Evolutionary conservation across 2,329 filamentous ascomycete genomes (phyloP).

Genomic region (Kalaharituber pfeilii): DNA sequence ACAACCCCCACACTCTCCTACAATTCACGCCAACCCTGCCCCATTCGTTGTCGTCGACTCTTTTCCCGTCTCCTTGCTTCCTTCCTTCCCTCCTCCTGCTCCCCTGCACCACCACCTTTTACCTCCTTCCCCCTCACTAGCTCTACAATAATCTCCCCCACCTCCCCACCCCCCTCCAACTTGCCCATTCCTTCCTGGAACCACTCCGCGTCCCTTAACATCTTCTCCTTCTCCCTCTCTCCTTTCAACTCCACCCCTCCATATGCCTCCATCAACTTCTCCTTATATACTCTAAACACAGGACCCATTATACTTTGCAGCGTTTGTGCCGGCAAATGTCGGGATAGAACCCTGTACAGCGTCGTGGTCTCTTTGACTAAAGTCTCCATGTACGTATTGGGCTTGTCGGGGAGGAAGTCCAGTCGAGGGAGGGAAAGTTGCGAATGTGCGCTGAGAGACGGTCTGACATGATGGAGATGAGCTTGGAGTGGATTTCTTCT

Average conservation of each 20-base stretch:
- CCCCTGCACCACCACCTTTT: constrained; percentile 3
- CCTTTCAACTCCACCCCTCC: constrained; percentile 47
- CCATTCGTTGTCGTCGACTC: neutral
- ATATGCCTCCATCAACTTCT: constrained; percentile 59
- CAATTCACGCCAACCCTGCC: neutral
- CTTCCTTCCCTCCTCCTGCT: neutral
- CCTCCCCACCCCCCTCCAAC: constrained; percentile 59
- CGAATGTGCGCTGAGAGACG: constrained; percentile 57
- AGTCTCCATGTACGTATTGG: constrained; percentile 66
- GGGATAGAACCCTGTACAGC: constrained; percentile 64
- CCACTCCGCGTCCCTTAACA: constrained; percentile 58
- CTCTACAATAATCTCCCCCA: constrained; percentile 50
- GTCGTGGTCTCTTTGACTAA: constrained; percentile 72
- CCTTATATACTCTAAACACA: constrained; percentile 66
- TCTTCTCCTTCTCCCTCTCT: constrained; percentile 52
- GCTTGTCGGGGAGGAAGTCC: constrained; percentile 41
- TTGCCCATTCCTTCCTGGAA: constrained; percentile 55
- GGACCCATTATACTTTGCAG: constrained; percentile 71
- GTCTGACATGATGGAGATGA: constrained; percentile 79
- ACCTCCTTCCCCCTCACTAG: constrained; percentile 44
- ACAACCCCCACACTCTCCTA: neutral
- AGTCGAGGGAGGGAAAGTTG: constrained; percentile 56
- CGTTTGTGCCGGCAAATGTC: constrained; percentile 59
- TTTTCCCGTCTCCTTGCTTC: neutral
- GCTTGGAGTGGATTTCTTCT: constrained; percentile 74